Evolutionary conservation across 768 basidiomycete species (phyloP), one percentile per base, ranked within the genome.

Genomic region (Cystofilobasidium capitatum): DNA sequence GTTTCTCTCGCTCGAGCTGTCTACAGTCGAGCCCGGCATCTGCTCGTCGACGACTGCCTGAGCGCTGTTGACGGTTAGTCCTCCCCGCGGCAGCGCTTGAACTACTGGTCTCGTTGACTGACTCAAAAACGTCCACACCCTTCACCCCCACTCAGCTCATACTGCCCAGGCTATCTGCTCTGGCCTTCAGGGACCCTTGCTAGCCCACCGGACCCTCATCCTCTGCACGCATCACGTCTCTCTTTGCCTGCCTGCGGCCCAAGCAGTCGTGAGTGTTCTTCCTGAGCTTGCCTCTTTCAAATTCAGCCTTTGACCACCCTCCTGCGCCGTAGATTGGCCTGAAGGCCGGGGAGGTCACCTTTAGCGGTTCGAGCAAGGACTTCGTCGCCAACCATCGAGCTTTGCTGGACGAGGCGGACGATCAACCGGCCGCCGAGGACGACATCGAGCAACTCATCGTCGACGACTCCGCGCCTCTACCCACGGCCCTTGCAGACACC

Each of bases 401-500:
- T 1, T 40, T 62, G 16, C 10, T 62, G 29, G 20, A 49, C 9
- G 61, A 62, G 33, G 61, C 31, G 14, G 61, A 62, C 26, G n/a
- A 5, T 26, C 10, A 3, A 17, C 57, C 26, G 39, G 20, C 4
- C 24, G 45, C 79, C 5, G 86, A 87, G 61, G 77, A 81, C 0
- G 80, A 78, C 14, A 76, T 79, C 1, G 69, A 71, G 33, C 73
- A 80, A 0, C 73, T 74, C 37, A 44, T 79, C 0, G 76, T 81
- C 37, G 85, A 85, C 45, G 80, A 87, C 17, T 94, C 91, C 40
- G 40, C 40, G 65, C 91, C 90, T 1, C 93, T 91, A 20, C 89
- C 91, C 24, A 75, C 73, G 58, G 62, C 68, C 51, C 58, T 77
- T 79, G 88, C 86, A 86, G 81, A 89, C 10, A 85, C 88, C 73